These are phyloP conservation scores for Pisolithus microcarpus DNA, from an alignment of 768 basidiomycete genomes.

Conservation along the genomic window DNA sequence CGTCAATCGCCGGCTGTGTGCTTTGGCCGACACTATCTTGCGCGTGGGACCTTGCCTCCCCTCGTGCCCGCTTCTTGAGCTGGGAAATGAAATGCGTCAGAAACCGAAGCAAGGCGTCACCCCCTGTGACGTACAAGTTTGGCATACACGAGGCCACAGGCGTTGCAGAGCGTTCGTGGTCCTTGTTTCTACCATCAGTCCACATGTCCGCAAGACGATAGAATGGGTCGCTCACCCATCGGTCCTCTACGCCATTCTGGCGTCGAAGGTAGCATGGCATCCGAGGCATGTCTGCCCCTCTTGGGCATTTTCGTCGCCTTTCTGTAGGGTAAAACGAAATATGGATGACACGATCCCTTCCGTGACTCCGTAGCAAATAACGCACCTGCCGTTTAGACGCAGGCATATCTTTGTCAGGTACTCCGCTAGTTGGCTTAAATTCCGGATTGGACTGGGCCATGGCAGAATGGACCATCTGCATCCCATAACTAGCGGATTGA, in stretches of 20 bases:
- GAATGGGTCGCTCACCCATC: slow-evolving; percentile 47
- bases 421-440: slow-evolving; percentile 15
- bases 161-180: slow-evolving; percentile 78
- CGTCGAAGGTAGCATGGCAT: slow-evolving; percentile 75
- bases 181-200: slow-evolving; percentile 38
- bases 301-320: slow-evolving; percentile 36
- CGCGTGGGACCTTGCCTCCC: slow-evolving; percentile 22
- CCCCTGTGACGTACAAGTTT: slow-evolving; percentile 58
- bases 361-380: slow-evolving; percentile 22
- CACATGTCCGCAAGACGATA: slow-evolving; percentile 17
- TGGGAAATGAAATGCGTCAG: slow-evolving; percentile 18
- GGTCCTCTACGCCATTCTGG: slow-evolving; percentile 85
- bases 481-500: slow-evolving; percentile 37
- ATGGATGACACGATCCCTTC: slow-evolving; percentile 25
- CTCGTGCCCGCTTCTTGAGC: slow-evolving; percentile 30
- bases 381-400: slow-evolving; percentile 30
- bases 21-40: slow-evolving; percentile 23
- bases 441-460: slow-evolving; percentile 23
- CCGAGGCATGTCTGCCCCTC: slow-evolving; percentile 75
- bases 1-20: slow-evolving; percentile 24
- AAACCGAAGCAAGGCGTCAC: slow-evolving; percentile 8
- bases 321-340: slow-evolving; percentile 18
- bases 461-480: slow-evolving; percentile 26
- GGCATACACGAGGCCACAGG: slow-evolving; percentile 81
- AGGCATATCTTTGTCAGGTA: slow-evolving; percentile 25